Evolutionary conservation across 768 basidiomycete genomes (phyloP), one percentile per base, ranked within the genome.

Genomic region (Cystoderma amianthinum): DNA sequence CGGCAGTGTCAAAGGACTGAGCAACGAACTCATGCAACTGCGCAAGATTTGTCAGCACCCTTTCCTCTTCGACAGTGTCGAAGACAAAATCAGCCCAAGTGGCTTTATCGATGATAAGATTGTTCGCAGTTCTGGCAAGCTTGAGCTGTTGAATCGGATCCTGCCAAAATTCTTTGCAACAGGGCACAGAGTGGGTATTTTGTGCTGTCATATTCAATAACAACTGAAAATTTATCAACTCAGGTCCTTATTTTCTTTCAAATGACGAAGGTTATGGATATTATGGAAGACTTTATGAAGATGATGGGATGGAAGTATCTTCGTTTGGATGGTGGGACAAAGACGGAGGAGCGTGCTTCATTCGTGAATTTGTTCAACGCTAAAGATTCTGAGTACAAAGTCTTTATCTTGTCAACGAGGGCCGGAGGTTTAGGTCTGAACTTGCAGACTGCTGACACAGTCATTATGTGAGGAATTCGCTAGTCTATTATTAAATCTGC

Each of bases 171-270:
- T 99, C 53, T 97, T 98, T 53, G 64, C 76, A 4, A 91, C 88
- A 4, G 87, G 85, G 3, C 96, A 98, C 67, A 81, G 94, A 57
- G 90, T 89, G 55, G 36, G 76, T 49, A 24, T 9, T 45, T 39
- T 17, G 32, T 32, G 11, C 11, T 12, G 30, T 41, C 4, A 19
- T 22, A 16, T 33, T 17, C 5, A 18, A 32, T n/a, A 33, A 23
- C 35, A 18, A 38, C 44, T 36, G 5, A 40, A 41, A 39, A 32
- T 15, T 45, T 38, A n/a, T 41, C 42, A 33, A 42, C 11, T 38
- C 48, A 92, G 87, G 90, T 95, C 35, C 80, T 99, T 43, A 97
- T 99, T 52, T 98, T 99, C 80, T 98, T 98, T 82, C 96, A 99
- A 64, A 97, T 98, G 96, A 97, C 94, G 12, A 89, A 92, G 56